These are phyloP conservation scores for Darksidea phi DNA, from an alignment of 495 filamentous ascomycete species.

Conservation along the genomic window DNA sequence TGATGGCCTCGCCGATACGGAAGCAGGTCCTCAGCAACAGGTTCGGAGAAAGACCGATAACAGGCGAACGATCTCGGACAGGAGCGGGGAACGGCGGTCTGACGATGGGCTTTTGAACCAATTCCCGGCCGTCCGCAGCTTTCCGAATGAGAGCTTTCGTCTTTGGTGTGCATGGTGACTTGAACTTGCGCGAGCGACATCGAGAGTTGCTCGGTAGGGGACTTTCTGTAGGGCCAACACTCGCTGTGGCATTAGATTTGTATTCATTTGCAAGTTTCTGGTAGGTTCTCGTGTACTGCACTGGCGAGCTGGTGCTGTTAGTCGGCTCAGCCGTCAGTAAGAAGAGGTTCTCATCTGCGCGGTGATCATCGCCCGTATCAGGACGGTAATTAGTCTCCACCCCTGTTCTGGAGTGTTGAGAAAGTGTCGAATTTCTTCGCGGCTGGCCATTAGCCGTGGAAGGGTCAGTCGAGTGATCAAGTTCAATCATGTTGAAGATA, in stretches of 20 bases:
- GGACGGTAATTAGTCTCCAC: too few relatives aligned
- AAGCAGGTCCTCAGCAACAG: conserved; percentile 59
- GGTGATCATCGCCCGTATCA: background rate
- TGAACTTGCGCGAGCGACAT: conserved; percentile 5
- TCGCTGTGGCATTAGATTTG: background rate
- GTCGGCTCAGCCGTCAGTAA: background rate
- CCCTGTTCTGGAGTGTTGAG: background rate
- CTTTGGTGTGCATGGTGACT: conserved; percentile 11
- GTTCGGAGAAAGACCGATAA: conserved; percentile 52
- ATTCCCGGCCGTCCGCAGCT: background rate
- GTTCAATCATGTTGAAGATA: conserved; percentile 6
- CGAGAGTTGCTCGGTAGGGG: background rate
- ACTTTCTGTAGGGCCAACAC: background rate
- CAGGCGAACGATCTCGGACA: conserved; percentile 52
- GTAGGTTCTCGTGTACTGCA: too few relatives aligned
- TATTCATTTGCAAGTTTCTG: too few relatives aligned
- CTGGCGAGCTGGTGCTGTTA: background rate
- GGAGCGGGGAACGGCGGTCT: conserved; percentile 51
- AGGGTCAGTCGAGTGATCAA: conserved; percentile 6
- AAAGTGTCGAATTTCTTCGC: background rate
- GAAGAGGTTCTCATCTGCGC: conserved; percentile 16
- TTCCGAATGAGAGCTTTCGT: background rate
- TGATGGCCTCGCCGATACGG: conserved; percentile 57
- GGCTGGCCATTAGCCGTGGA: background rate
- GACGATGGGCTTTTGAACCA: conserved; percentile 39